Conservation (phyloP, 1,284 basidiomycete species). For the Cutaneotrichosporon cutaneum region DNA sequence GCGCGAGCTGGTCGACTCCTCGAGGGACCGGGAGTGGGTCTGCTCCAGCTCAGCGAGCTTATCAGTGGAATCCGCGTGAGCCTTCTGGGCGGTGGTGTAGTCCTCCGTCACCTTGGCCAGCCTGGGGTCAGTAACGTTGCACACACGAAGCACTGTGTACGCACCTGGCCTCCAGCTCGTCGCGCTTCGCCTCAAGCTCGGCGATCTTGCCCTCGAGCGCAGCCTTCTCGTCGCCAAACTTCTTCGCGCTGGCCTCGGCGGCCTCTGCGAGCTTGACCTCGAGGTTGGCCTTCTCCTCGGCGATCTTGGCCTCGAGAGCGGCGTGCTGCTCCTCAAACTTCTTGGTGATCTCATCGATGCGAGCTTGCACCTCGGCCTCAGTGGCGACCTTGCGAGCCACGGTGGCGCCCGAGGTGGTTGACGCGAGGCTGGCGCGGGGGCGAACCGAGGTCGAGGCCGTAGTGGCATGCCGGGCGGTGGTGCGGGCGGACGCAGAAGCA, state of each 20-base stretch:
- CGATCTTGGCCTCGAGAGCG: slow-evolving; percentile 30
- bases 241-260: slow-evolving; percentile 12
- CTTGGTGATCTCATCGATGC: slow-evolving; percentile 21
- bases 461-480: slow-evolving; percentile 3
- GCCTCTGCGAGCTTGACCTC: slow-evolving; percentile 27
- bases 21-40: slow-evolving; percentile 15
- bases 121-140: slow-evolving; percentile 3
- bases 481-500: slow-evolving; percentile 3
- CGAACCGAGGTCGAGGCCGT: slow-evolving; percentile 8
- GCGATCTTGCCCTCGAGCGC: slow-evolving; percentile 28
- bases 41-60: slow-evolving; percentile 22
- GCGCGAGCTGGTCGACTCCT: slow-evolving; percentile 10
- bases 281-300: slow-evolving; percentile 24
- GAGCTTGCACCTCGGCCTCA: slow-evolving; percentile 18
- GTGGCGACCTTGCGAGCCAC: slow-evolving; percentile 17
- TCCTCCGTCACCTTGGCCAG: slow-evolving; percentile 18
- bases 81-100: slow-evolving; percentile 11
- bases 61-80: slow-evolving; percentile 12
- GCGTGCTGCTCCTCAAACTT: slow-evolving; percentile 27
- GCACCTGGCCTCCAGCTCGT: slow-evolving; percentile 34
- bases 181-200: slow-evolving; percentile 21
- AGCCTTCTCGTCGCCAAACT: slow-evolving; percentile 24
- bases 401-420: slow-evolving; percentile 5
- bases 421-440: slow-evolving; percentile 16
- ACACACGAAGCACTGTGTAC: slow-evolving; percentile 9